Evolutionary conservation across 1,284 basidiomycete species (phyloP), one percentile per base, ranked within the genome.

Genomic region (Ceratobasidium sp.): DNA sequence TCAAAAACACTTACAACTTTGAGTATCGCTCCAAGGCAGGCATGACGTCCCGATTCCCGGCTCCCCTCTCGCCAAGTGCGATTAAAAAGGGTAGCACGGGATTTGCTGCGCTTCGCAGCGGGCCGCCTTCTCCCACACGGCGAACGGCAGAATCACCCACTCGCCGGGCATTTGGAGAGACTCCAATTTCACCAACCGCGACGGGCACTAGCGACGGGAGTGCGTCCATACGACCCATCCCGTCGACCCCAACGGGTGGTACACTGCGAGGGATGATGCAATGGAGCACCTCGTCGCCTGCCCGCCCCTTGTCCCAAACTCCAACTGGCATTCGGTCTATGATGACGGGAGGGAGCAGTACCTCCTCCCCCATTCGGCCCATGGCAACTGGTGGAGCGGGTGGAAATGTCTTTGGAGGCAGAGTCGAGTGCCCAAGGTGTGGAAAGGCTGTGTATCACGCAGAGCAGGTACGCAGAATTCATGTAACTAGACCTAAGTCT

Each of bases 361-460:
- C 45, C 8, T 43, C 52, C 8, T 52, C 65, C 13, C 67, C 69
- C 25, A 65, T 69, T 43, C 67, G 55, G 29, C 57, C 57, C 15
- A 34, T 65, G 7, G 58, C 54, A 40, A 68, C 69, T 27, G 70
- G 60, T 22, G 58, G 69, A 20, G 55, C 56, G 1, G 43, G 53
- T 25, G 52, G 60, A 42, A 53, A 29, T 27, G n/a, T 58, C 15
- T 54, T 62, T 67, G 72, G 72, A 13, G 67, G 52, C 6, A 54
- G 68, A 38, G 56, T 71, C 20, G 70, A 72, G 45, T 73, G 73
- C 42, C 73, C 73, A 1, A 43, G 54, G 34, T 73, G 73, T 54
- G 45, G 38, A 29, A 73, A 72, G 68, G 73, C 70, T 2, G 73
- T 73, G 2, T 73, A 73, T 47, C 70, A 72, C 35, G 73, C 73